These are phyloP conservation scores for Diaporthe helianthi DNA, from an alignment of 2,329 filamentous ascomycete species.

Conservation along the genomic window DNA sequence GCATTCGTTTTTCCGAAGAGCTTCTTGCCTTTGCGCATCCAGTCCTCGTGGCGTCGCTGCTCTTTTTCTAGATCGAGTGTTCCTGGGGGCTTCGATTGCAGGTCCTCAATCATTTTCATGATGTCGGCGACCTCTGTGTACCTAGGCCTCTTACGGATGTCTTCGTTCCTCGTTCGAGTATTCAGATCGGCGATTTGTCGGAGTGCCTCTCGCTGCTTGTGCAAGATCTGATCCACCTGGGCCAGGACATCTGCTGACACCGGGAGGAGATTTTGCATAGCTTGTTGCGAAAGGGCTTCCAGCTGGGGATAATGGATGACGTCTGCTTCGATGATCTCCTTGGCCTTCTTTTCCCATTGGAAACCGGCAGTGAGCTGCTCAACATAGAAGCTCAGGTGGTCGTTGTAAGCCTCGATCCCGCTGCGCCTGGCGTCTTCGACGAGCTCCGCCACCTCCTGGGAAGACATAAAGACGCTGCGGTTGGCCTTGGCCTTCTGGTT, in stretches of 20 bases:
- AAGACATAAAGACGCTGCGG: constrained; percentile 70
- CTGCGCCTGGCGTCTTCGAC: constrained; percentile 80
- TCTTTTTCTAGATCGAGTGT: constrained; percentile 94
- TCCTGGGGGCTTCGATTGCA: constrained; percentile 91
- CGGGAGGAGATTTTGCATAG: constrained; percentile 71
- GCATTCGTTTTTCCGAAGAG: constrained; percentile 98
- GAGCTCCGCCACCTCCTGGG: constrained; percentile 80
- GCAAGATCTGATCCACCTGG: constrained; percentile 87
- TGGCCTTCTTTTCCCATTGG: constrained; percentile 91
- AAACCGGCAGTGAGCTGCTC: constrained; percentile 80
- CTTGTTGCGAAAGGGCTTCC: constrained; percentile 88
- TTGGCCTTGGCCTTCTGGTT: constrained; percentile 75
- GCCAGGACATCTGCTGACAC: constrained; percentile 82
- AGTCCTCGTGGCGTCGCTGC: constrained; percentile 94
- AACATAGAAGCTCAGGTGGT: constrained; percentile 76
- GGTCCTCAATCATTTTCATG: constrained; percentile 83
- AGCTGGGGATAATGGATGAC: constrained; percentile 93
- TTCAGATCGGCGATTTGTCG: constrained; percentile 84
- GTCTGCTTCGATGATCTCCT: constrained; percentile 91
- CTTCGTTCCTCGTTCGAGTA: constrained; percentile 75
- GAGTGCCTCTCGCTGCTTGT: constrained; percentile 94
- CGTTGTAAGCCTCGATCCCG: constrained; percentile 80
- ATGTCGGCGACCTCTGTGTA: constrained; percentile 92
- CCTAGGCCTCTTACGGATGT: constrained; percentile 80
- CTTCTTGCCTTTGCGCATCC: constrained; percentile 99